Evolutionary conservation across 192 early-diverging fungal species (phyloP), one percentile per base, ranked within the genome.

Genomic region (Geranomyces variabilis): DNA sequence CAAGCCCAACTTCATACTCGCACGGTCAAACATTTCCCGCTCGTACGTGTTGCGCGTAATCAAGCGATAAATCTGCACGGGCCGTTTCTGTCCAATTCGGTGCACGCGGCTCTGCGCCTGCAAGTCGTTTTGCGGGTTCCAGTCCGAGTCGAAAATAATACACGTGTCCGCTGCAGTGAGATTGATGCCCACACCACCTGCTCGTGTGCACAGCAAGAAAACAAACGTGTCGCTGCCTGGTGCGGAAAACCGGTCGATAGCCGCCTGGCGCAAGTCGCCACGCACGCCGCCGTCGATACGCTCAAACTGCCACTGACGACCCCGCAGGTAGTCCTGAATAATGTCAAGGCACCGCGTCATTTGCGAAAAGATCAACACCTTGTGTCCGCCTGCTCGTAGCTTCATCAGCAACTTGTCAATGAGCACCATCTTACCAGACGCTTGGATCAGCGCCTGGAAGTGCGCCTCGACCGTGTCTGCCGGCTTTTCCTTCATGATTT

Each of bases 51-150:
- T 93, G 30, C 88, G 77, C 24, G 90, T 93, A 21, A 94, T 86
- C 1, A 94, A 79, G 29, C 80, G 17, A 63, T 84, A 86, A 63
- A 85, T 90, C 48, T 93, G 90, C 1, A 95, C 93, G 6, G 88
- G 83, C 69, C 93, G 93, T 53, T 90, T 95, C 73, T 95, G 93
- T 15, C 93, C 93, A 75, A 95, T 95, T 70, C 93, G 87, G 78
- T 95, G 92, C 63, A 87, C 88, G 31, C 93, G 87, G 19, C 86
- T 86, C 68, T 91, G 91, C 0, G 93, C 93, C 77, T 95, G 93
- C 49, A 95, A 71, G 71, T 95, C 93, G 74, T 94, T 93, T 75
- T 93, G 91, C 45, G 93, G 93, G 70, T 95, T 95, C 93, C 92
- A 94, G 57, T 94, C 93, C 62, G 79, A 81, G 75, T 94, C 93